phyloP scores from a whole-genome alignment of 2,329 filamentous ascomycete genomes.

The Zymoseptoria tritici region DNA sequence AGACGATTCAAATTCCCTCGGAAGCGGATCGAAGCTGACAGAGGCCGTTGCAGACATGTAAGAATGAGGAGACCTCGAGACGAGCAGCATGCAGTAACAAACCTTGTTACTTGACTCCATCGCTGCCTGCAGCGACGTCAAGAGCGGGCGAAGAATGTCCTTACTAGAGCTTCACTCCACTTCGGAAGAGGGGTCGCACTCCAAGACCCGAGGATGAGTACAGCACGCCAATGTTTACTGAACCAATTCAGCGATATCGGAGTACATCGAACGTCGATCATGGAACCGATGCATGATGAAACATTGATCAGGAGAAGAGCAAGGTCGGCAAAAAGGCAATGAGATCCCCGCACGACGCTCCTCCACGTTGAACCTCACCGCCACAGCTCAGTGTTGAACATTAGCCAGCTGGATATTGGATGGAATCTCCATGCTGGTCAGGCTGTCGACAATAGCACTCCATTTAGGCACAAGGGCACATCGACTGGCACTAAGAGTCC shows the following conservation, averaged over 20 bases:
- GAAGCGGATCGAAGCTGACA: background rate
- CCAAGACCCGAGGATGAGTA: constrained; percentile 9
- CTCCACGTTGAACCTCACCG: constrained; percentile 1
- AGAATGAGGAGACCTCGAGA: constrained; percentile 5
- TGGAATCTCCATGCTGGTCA: background rate
- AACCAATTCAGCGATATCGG: constrained; percentile 1
- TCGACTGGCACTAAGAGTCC: background rate
- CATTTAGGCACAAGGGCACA: background rate
- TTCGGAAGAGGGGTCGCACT: constrained; percentile 9
- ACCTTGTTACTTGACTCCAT: background rate
- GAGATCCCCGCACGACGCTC: background rate
- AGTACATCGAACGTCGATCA: background rate
- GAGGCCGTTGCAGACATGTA: background rate
- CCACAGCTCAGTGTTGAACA: too few species aligned
- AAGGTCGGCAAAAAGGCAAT: background rate
- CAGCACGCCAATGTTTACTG: background rate
- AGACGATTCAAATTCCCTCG: too few species aligned
- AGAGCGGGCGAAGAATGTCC: background rate
- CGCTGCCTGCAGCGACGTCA: background rate
- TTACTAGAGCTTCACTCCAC: background rate
- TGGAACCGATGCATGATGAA: background rate
- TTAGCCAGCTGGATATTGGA: too few species aligned
- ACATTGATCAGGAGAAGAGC: background rate
- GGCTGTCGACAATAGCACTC: background rate
- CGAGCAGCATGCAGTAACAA: background rate